phyloP scores from a whole-genome alignment of 2,329 filamentous ascomycete genomes.

The Aquanectria penicillioides region DNA sequence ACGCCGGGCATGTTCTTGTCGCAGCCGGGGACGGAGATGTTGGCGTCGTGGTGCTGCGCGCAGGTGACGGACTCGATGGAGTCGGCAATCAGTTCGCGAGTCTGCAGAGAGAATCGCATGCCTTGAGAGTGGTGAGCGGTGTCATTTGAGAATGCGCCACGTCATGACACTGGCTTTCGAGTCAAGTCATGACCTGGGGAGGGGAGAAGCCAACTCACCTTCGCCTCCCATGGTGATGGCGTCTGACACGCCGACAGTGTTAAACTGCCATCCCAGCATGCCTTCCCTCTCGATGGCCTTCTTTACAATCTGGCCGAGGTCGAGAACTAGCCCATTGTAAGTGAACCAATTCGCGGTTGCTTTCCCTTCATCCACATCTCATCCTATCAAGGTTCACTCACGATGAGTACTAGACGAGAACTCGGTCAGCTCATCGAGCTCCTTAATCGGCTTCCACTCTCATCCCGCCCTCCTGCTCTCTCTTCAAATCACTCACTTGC shows the following conservation, averaged over 20 bases:
- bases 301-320: conserved; percentile 89
- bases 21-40: conserved; percentile 91
- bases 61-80: conserved; percentile 93
- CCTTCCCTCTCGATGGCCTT: conserved; percentile 80
- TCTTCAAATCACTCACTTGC: conserved; percentile 73
- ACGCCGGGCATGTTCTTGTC: conserved; percentile 99
- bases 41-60: conserved; percentile 92
- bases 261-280: conserved; percentile 96
- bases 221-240: conserved; percentile 96
- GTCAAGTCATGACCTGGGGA: not conserved
- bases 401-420: conserved; percentile 50
- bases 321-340: conserved; percentile 68
- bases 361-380: conserved; percentile 2
- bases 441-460: not conserved
- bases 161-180: not conserved
- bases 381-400: conserved; percentile 45
- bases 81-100: conserved; percentile 91
- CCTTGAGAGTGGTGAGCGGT: conserved; percentile 58
- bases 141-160: not conserved
- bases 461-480: not conserved
- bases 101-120: conserved; percentile 93
- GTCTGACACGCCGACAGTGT: conserved; percentile 88
- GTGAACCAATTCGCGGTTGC: no score
- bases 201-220: conserved; percentile 59
- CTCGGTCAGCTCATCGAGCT: conserved; percentile 18